These are phyloP conservation scores for Oryza punctata DNA, from an alignment of 176 grass and related monocot genomes.

Conservation along the genomic window DNA sequence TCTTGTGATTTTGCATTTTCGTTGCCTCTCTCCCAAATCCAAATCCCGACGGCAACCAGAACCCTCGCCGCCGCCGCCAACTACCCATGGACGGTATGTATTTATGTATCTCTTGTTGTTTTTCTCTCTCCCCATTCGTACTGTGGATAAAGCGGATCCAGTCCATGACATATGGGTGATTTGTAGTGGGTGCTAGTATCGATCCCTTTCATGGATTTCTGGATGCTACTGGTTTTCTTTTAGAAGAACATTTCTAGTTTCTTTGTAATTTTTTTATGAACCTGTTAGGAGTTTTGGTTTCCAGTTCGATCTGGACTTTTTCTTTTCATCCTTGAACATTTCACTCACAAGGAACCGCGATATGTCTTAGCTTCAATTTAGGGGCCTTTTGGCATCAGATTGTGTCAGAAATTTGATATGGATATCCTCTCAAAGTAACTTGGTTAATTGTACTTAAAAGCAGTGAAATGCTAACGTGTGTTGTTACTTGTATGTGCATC, in stretches of 20 bases:
- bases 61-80: background rate
- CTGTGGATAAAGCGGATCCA: background rate
- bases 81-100: background rate
- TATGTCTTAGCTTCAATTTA: background rate
- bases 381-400: background rate
- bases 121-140: background rate
- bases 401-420: conserved; percentile 2
- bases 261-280: background rate
- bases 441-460: background rate
- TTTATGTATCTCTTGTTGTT: background rate
- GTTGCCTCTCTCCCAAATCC: too few species aligned
- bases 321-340: background rate
- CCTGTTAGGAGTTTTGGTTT: background rate
- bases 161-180: background rate
- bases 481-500: conserved; percentile 8
- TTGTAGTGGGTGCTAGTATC: background rate
- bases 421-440: background rate
- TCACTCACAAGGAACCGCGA: background rate
- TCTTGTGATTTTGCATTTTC: background rate
- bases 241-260: background rate
- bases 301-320: background rate
- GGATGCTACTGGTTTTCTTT: background rate
- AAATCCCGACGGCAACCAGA: background rate
- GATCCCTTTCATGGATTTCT: background rate
- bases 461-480: background rate